Evolutionary conservation across 441 rosid genomes (phyloP), one percentile per base, ranked within the genome.

Genomic region (Aquilaria agallochum): DNA sequence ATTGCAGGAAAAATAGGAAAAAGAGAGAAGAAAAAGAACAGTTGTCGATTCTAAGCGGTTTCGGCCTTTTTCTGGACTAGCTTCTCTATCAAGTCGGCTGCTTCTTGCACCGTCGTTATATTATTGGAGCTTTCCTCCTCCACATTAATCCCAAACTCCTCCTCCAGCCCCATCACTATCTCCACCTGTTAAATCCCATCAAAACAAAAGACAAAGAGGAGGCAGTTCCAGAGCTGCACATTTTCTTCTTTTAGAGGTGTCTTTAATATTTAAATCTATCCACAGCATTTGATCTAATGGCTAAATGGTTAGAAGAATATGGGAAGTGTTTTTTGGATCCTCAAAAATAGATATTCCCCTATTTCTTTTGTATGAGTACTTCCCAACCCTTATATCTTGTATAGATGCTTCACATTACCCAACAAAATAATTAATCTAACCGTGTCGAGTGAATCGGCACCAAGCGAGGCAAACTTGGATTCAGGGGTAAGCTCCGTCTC

Each of bases 371-470:
- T 20, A 20, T 20, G 27, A 20, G 27, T 20, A 20, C 27, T 20
- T 20, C 27, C 27, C 27, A 20, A 20, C 27, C 27, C 27, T 20
- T 20, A 20, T 20, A 20, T 20, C 27, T 20, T 20, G 1, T 20
- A 20, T 20, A 20, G 27, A 20, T 20, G 27, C 27, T 5, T 5
- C 7, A 45, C 48, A 45, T 6, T 5, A 1, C 48, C 48, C 5
- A 5, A n/a, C 48, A 20, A 52, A 11, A 46, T 54, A 58, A 15
- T 50, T 14, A 62, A 7, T 46, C 73, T 50, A 76, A 85, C 95
- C 0, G 92, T 87, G 72, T 90, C 95, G 2, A 90, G 96, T 9
- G 95, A 85, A 72, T 87, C 95, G 5, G 96, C 92, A 31, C 92
- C 96, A 31, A 87, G 90, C 11, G 76, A 80, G 3, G 87, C 55